A percentile compares a stretch with the other conserved stretches of the same genome.
Evolutionary conservation across 1,284 basidiomycete species (phyloP).

Genomic region (Calocybe gambosa): DNA sequence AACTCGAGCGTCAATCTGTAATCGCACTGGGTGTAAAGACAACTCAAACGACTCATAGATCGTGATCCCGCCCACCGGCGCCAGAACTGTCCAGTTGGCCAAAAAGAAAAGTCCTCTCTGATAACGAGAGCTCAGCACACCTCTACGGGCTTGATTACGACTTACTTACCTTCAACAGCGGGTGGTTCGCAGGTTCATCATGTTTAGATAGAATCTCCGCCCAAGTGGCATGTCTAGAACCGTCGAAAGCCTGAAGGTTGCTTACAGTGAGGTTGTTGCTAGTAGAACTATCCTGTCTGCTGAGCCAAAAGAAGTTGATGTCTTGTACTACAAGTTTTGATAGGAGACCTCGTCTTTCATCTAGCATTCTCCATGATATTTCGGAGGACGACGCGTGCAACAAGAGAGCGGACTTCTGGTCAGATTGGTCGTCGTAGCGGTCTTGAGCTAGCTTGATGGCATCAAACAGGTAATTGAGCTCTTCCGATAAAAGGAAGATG

Average conservation of each 20-base stretch:
- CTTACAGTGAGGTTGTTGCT: constrained; percentile 75
- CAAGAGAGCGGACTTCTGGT: constrained; percentile 78
- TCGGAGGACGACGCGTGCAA: constrained; percentile 81
- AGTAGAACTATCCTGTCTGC: constrained; percentile 84
- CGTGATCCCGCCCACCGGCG: constrained; percentile 90
- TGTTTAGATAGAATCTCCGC: constrained; percentile 83
- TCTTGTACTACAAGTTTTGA: constrained; percentile 83
- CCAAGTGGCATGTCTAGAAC: constrained; percentile 79
- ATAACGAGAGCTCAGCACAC: constrained; percentile 9
- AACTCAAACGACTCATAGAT: constrained; percentile 86
- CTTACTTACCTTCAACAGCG: constrained; percentile 54
- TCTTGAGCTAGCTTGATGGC: constrained; percentile 84
- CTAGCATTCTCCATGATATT: constrained; percentile 93
- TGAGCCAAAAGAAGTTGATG: constrained; percentile 82
- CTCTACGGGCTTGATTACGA: background rate
- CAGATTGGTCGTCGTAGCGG: constrained; percentile 61
- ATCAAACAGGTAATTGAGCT: constrained; percentile 85
- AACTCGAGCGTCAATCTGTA: constrained; percentile 82
- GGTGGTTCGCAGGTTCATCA: constrained; percentile 61
- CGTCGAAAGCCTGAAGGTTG: constrained; percentile 85
- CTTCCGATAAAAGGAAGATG: constrained; percentile 69
- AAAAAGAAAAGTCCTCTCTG: constrained; percentile 64
- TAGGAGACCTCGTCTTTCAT: constrained; percentile 66
- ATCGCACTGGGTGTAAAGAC: constrained; percentile 79
- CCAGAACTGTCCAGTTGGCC: constrained; percentile 75